phyloP scores from a whole-genome alignment of 441 rosid species.

The Erysimum pusillum region DNA sequence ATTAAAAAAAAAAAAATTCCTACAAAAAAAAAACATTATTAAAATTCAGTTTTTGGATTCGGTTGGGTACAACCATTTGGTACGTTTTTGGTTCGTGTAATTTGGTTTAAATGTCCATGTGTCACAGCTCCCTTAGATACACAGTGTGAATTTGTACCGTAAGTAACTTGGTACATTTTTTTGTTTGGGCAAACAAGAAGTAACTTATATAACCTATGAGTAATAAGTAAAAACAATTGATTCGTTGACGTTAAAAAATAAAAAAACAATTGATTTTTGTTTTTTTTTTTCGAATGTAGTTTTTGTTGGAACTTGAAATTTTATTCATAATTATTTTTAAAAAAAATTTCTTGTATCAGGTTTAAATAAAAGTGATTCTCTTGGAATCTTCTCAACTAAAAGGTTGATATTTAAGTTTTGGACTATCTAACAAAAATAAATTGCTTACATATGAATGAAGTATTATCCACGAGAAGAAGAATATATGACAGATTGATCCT shows the following conservation, averaged over 20 bases:
- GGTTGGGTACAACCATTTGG: conserved; percentile 1
- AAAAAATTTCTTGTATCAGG: no score
- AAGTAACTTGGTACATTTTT: not conserved
- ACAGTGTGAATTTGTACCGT: conserved; percentile 1
- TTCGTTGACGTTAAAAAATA: no score
- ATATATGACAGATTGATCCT: conserved; percentile 11
- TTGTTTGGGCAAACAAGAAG: not conserved
- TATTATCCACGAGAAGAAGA: conserved; percentile 34
- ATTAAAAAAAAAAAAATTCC: no score
- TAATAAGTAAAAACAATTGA: conserved; percentile 5
- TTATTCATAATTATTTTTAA: no score
- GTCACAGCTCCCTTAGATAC: not conserved
- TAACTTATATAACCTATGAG: not conserved
- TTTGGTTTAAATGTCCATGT: conserved; percentile 17
- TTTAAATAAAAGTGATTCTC: not conserved
- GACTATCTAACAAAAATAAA: conserved; percentile 20
- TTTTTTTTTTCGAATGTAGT: no score
- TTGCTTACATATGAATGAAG: conserved; percentile 1
- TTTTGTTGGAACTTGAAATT: not conserved
- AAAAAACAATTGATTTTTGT: no score
- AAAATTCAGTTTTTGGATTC: not conserved
- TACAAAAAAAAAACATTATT: no score
- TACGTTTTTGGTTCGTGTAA: not conserved
- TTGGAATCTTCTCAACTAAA: conserved; percentile 10
- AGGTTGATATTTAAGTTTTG: conserved; percentile 33